Evolutionary conservation across 2,329 filamentous ascomycete species (phyloP), one percentile per base, ranked within the genome.

Genomic region (Trichoderma citrinoviride): DNA sequence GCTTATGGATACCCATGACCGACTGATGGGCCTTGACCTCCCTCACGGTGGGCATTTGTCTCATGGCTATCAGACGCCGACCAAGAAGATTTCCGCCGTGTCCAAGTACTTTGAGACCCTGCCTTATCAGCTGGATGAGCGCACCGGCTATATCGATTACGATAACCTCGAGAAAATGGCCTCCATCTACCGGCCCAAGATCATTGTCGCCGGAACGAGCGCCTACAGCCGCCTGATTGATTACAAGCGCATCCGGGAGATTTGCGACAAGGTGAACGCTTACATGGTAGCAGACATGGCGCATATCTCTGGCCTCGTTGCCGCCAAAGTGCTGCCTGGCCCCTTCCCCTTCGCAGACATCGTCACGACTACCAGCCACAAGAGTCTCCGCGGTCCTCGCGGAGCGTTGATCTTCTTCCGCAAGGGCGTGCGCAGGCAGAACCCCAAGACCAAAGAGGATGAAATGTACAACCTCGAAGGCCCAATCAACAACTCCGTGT

Each of bases 81-180:
- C 89, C 61, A 92, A 90, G 79, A 94, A 93, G 85, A 98, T 99
- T 77, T 98, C 94, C n/a, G 93, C 93, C 73, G 89, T 99, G 70
- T 98, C 94, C 65, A 98, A 96, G 76, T 99, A 99, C 82, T 99
- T 99, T 77, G 95, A 99, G 82, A 99, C 95, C 41, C 82, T 99
- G 68, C 95, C 95, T 5, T 99, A 99, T 83, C 89, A 92, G 66
- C 85, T 98, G 62, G 87, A 97, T 80, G 91, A 96, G 75, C 84
- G 88, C 68, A 98, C 94, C 6, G 95, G 95, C 66, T 83, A 94
- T 71, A 99, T 99, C 74, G 93, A 99, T 82, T 99, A 99, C 79
- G 89, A 92, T 74, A 90, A 90, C 75, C 85, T 99, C 61, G 93
- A 96, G 78, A 88, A 96, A 77, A 84, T 93, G 67, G 94, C 95